phyloP scores from a whole-genome alignment of 2,329 filamentous ascomycete genomes.

The Penicillium sp. region DNA sequence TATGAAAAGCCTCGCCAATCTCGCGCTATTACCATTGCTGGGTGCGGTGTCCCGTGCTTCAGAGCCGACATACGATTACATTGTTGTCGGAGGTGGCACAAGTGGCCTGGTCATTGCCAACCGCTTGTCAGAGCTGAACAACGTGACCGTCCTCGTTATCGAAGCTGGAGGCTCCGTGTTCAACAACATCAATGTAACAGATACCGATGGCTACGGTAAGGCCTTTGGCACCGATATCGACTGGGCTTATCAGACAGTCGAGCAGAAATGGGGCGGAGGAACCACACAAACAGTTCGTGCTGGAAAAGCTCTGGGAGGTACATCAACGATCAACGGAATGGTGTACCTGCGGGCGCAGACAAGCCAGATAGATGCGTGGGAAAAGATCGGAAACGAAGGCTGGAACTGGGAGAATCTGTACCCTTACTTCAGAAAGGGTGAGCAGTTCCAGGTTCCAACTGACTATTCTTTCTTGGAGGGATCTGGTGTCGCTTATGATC shows the following conservation, averaged over 20 bases:
- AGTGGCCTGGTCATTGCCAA: conserved; percentile 36
- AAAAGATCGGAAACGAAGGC: conserved; percentile 27
- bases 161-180: conserved; percentile 30
- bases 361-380: conserved; percentile 40
- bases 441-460: conserved; percentile 20
- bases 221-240: conserved; percentile 39
- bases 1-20: conserved; percentile 15
- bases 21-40: conserved; percentile 17
- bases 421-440: conserved; percentile 29
- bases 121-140: conserved; percentile 32
- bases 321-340: conserved; percentile 46
- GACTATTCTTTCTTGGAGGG: conserved; percentile 16
- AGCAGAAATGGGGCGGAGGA: conserved; percentile 39
- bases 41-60: conserved; percentile 8
- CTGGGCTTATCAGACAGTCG: conserved; percentile 41
- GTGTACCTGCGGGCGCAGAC: conserved; percentile 37
- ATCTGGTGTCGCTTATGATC: conserved; percentile 25
- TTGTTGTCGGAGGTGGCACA: conserved; percentile 37
- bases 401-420: conserved; percentile 34
- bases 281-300: conserved; percentile 32
- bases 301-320: conserved; percentile 47
- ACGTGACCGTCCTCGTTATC: conserved; percentile 28
- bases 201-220: conserved; percentile 20
- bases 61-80: conserved; percentile 28
- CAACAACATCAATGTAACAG: conserved; percentile 31